Evolutionary conservation across 371 early-diverging fungal genomes (phyloP).

Genomic region (Syncephalastrum racemosum): DNA sequence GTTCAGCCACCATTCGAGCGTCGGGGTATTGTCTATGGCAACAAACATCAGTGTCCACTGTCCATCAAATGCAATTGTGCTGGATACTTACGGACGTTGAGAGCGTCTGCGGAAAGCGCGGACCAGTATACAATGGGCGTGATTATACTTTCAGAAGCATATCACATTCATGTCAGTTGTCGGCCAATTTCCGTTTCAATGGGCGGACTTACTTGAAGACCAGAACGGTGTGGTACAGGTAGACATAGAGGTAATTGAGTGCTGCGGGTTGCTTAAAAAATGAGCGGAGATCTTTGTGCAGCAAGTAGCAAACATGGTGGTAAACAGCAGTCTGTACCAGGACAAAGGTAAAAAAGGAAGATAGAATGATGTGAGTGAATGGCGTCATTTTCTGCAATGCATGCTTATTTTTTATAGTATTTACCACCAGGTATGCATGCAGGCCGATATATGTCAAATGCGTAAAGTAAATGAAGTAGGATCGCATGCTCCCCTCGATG

Average conservation of each 20-base stretch:
- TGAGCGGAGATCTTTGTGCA: conserved; percentile 16
- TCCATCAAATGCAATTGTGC: not conserved
- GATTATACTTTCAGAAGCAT: conserved; percentile 31
- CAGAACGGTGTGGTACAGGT: conserved; percentile 42
- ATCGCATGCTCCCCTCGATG: conserved; percentile 15
- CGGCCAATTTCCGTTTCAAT: no score
- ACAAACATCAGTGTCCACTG: not conserved
- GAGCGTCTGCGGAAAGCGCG: conserved; percentile 17
- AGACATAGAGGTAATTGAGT: conserved; percentile 44
- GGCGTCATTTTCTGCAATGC: conserved; percentile 1
- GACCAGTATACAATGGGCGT: conserved; percentile 62
- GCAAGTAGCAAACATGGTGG: conserved; percentile 34
- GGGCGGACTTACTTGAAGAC: conserved; percentile 43
- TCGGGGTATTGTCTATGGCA: conserved; percentile 1
- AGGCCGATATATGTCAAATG: conserved; percentile 54
- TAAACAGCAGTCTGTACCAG: conserved; percentile 21
- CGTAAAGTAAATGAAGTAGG: conserved; percentile 52
- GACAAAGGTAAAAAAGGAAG: not conserved
- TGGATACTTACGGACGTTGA: not conserved
- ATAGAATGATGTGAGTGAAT: not conserved
- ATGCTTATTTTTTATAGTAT: conserved; percentile 1
- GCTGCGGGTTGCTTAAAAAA: conserved; percentile 32
- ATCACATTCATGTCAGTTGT: no score
- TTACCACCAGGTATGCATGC: conserved; percentile 51
- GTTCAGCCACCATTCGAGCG: conserved; percentile 38